Conservation (phyloP, 495 filamentous ascomycete species). For the Penicillium lividum region DNA sequence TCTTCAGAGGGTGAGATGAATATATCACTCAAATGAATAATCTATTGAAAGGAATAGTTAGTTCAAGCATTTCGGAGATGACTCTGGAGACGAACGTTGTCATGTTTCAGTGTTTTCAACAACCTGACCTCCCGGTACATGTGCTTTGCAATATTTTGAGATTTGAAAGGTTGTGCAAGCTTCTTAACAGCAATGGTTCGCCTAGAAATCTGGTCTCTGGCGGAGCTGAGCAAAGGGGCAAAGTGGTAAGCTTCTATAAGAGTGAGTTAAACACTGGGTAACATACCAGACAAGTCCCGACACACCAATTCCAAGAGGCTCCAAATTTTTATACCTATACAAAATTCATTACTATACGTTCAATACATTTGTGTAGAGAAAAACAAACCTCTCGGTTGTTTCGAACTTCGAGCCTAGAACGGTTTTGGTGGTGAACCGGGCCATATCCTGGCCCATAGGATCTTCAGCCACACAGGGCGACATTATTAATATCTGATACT, state of each 20-base stretch:
- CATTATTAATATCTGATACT: constrained; percentile 7
- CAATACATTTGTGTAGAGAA: background rate
- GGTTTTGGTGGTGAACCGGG: constrained; percentile 94
- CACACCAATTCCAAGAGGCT: constrained; percentile 96
- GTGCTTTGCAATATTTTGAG: constrained; percentile 88
- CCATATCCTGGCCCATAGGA: constrained; percentile 56
- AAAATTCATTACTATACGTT: background rate
- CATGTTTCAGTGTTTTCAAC: constrained; percentile 90
- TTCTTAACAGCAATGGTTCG: constrained; percentile 97
- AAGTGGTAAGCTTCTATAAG: constrained; percentile 7
- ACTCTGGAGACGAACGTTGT: constrained; percentile 67
- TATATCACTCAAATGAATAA: constrained; percentile 96
- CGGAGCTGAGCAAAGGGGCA: constrained; percentile 60
- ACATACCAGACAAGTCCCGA: constrained; percentile 95
- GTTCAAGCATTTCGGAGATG: background rate
- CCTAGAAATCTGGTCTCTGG: constrained; percentile 87
- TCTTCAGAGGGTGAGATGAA: constrained; percentile 99
- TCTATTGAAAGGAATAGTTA: constrained; percentile 45
- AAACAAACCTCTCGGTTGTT: constrained; percentile 87
- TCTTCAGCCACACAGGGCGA: constrained; percentile 5
- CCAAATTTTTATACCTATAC: constrained; percentile 85
- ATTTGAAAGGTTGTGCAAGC: constrained; percentile 99
- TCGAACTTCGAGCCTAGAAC: constrained; percentile 98
- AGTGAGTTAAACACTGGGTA: background rate
- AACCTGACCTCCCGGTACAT: constrained; percentile 96